Conservation (phyloP, 1,139 yeast genomes). For the Candida sp. region DNA sequence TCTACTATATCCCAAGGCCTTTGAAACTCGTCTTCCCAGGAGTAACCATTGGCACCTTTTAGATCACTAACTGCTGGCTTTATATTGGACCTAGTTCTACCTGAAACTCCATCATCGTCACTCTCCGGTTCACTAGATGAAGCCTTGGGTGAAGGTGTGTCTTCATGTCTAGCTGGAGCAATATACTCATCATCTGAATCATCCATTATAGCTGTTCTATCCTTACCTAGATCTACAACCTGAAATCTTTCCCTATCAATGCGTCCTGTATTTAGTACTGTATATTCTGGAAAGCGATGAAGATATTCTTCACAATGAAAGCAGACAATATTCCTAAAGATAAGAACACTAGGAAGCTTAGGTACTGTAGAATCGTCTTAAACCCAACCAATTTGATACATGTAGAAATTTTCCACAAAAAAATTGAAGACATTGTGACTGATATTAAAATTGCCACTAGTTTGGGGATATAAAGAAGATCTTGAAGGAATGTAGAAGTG, state of each 20-base stretch:
- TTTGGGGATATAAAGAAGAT: background rate
- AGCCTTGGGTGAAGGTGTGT: slow-evolving; percentile 12
- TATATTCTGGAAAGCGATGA: background rate
- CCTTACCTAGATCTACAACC: no score
- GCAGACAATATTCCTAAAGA: background rate
- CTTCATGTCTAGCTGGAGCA: slow-evolving; percentile 15
- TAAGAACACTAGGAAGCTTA: background rate
- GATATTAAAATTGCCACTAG: background rate
- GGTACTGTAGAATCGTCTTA: background rate
- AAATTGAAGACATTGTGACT: background rate
- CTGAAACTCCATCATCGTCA: slow-evolving; percentile 19
- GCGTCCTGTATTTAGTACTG: no score
- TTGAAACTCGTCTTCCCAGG: slow-evolving; percentile 98
- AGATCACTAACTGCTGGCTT: slow-evolving; percentile 28
- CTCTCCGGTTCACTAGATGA: slow-evolving; percentile 16
- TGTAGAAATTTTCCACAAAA: background rate
- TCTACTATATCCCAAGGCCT: slow-evolving; percentile 97
- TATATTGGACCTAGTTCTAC: slow-evolving; percentile 22
- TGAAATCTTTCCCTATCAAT: no score
- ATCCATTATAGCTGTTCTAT: no score
- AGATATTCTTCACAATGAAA: background rate
- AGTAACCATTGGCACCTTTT: slow-evolving; percentile 66
- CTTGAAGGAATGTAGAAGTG: background rate
- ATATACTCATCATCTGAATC: slow-evolving; percentile 39
- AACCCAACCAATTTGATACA: background rate